Evolutionary conservation across 108 stramenopile species (phyloP), one percentile per base, ranked within the genome.

Genomic region (Nitzschia sp.): DNA sequence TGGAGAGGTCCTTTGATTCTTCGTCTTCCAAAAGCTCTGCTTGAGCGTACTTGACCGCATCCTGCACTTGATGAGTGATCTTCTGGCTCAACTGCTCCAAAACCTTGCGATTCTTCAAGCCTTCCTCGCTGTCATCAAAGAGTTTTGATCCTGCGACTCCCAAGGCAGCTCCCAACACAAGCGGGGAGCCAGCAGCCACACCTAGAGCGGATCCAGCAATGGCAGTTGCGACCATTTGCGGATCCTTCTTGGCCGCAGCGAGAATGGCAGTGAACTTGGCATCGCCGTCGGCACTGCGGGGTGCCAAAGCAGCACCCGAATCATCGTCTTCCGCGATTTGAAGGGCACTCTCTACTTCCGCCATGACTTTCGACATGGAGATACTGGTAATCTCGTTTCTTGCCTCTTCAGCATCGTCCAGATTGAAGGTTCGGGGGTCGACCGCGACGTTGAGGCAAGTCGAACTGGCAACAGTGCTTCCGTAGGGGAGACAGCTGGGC

Each of bases 181-280:
- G 17, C 1, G 66, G 66, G 21, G 66, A 67, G 5, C 66, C 66
- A 23, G 54, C 66, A 23, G 36, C 54, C 17, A 51, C 34, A 25
- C 66, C 66, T 26, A 67, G 15, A 8, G 48, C 66, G 18, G 66
- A 67, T 26, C 54, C 66, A n/a, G 66, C 66, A 35, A 67, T 33
- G 25, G 54, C 66, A 36, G 66, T 55, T 13, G 53, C 54, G 18
- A 67, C 54, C 32, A 67, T 54, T 38, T 67, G 6, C n/a, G n/a
- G n/a, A n/a, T n/a, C n/a, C n/a, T n/a, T n/a, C n/a, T n/a, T n/a
- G n/a, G n/a, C n/a, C n/a, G n/a, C n/a, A n/a, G n/a, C n/a, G n/a
- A n/a, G n/a, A n/a, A n/a, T n/a, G n/a, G n/a, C n/a, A n/a, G n/a
- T n/a, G n/a, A n/a, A n/a, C 38, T 42, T 42, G 38, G 6, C 38